phyloP scores from a whole-genome alignment of 495 filamentous ascomycete genomes.

The Talaromyces nanjingensis region DNA sequence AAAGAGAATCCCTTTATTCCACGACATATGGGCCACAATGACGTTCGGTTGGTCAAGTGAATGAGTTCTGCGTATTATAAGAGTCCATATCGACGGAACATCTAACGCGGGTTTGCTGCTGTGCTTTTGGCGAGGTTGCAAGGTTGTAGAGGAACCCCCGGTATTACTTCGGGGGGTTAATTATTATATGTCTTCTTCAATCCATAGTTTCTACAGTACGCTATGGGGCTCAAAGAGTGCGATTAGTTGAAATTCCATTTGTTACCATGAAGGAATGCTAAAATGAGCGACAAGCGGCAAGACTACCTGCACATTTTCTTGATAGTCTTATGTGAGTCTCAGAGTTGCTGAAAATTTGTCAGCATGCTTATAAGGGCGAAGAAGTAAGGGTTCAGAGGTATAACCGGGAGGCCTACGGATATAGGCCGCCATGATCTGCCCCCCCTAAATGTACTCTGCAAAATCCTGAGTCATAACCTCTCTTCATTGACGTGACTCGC shows the following conservation, averaged over 20 bases:
- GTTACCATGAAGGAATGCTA: no score
- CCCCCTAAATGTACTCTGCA: background rate
- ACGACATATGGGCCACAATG: constrained; percentile 6
- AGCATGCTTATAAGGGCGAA: no score
- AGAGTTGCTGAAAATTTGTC: no score
- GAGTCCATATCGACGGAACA: background rate
- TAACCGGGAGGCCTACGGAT: constrained; percentile 5
- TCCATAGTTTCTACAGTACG: background rate
- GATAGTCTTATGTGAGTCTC: no score
- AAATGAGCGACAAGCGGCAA: no score
- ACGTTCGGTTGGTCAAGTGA: background rate
- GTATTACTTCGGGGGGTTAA: background rate
- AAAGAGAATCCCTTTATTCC: background rate
- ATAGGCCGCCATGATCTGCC: background rate
- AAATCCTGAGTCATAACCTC: background rate
- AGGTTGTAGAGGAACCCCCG: background rate
- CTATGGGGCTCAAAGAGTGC: no score
- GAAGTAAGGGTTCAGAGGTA: background rate
- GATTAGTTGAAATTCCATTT: no score
- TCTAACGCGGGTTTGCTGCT: background rate
- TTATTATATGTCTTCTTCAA: background rate
- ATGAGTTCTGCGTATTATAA: background rate
- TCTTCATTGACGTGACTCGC: background rate
- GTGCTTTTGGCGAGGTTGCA: background rate
- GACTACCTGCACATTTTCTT: no score